Conservation (phyloP, 768 basidiomycete species). For the Termitomyces sp. region DNA sequence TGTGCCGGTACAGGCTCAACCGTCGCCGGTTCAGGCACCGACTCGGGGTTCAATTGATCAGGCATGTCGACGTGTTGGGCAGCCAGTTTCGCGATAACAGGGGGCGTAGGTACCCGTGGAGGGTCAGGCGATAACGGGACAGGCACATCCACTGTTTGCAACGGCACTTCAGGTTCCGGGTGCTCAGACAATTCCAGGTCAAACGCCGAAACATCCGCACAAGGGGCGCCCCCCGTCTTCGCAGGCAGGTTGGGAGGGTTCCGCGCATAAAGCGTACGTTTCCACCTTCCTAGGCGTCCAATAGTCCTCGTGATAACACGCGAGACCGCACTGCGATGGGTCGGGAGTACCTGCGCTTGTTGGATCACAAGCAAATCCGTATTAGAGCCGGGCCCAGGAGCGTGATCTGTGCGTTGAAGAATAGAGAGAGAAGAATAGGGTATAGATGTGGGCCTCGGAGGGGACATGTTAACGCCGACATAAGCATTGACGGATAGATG, state of each 20-base stretch:
- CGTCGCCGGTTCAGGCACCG: not conserved
- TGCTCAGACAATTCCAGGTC: slow-evolving; percentile 62
- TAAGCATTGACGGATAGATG: slow-evolving; percentile 37
- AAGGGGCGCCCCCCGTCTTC: slow-evolving; percentile 27
- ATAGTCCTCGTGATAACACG: slow-evolving; percentile 80
- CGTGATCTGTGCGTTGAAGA: slow-evolving; percentile 29
- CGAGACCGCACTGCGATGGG: slow-evolving; percentile 62
- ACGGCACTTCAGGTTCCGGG: slow-evolving; percentile 42
- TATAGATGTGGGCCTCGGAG: slow-evolving; percentile 42
- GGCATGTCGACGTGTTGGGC: not conserved
- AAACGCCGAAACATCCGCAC: slow-evolving; percentile 60
- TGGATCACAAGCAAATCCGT: slow-evolving; percentile 27
- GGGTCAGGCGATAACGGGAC: slow-evolving; percentile 9
- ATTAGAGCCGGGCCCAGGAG: slow-evolving; percentile 25
- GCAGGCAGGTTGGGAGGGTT: slow-evolving; percentile 14
- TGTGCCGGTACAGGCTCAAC: not conserved
- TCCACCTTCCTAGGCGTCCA: slow-evolving; percentile 80
- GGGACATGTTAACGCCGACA: slow-evolving; percentile 31
- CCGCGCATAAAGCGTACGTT: slow-evolving; percentile 62
- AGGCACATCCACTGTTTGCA: slow-evolving; percentile 1
- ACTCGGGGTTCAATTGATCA: not conserved
- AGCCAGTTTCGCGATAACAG: not conserved
- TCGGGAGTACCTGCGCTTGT: slow-evolving; percentile 42
- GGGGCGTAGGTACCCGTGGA: slow-evolving; percentile 2
- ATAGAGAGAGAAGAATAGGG: slow-evolving; percentile 51